A percentile compares a stretch with the other conserved stretches of the same genome.
These are phyloP conservation scores for Nicotiana attenuata DNA, from an alignment of 257 asterid genomes.

Conservation along the genomic window DNA sequence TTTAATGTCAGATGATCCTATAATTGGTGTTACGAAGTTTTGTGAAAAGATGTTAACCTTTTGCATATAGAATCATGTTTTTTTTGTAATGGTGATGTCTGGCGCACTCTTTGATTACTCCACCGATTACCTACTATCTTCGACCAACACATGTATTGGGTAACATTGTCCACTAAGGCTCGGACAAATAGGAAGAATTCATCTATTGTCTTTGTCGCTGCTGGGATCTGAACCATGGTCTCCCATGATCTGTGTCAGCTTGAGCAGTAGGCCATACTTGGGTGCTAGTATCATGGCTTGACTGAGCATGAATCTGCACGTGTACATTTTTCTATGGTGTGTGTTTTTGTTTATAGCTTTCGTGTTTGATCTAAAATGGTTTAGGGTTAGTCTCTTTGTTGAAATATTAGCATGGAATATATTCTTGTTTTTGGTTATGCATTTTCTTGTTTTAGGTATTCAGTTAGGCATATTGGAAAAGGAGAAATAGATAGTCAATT, in stretches of 20 bases:
- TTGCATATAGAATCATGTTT: neutral
- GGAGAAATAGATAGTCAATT: neutral
- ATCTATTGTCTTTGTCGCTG: neutral
- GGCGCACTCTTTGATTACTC: neutral
- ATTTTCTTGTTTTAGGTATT: slow-evolving; percentile 1
- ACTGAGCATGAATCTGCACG: neutral
- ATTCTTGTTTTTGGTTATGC: neutral
- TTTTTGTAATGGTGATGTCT: neutral
- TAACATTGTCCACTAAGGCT: neutral
- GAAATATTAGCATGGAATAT: neutral
- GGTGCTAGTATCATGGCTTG: neutral
- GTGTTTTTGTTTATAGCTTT: neutral
- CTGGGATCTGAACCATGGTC: neutral
- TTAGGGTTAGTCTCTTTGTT: neutral
- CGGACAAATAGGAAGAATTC: neutral
- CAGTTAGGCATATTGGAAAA: neutral
- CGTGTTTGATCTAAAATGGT: neutral
- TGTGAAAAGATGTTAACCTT: neutral
- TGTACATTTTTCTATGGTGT: neutral
- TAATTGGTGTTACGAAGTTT: neutral
- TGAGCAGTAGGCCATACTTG: too few relatives aligned
- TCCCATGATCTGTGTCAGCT: neutral
- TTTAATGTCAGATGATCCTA: neutral
- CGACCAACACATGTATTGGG: neutral
- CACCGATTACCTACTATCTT: neutral